phyloP scores from a whole-genome alignment of 768 basidiomycete genomes.

The Lactarius indigo region DNA sequence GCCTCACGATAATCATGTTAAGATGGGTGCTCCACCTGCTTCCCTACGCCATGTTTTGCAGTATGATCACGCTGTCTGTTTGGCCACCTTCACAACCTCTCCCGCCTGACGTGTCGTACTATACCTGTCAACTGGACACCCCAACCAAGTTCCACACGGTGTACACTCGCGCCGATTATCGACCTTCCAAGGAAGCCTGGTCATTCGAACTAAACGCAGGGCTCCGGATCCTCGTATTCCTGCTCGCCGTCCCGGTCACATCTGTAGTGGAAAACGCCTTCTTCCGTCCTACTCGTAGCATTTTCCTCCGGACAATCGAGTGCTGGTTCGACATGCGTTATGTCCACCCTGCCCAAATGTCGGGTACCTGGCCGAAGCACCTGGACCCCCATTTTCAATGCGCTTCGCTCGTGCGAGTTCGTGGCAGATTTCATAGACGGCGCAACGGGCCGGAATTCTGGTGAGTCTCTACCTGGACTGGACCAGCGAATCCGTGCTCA shows the following conservation, averaged over 20 bases:
- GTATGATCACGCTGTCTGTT: constrained; percentile 10
- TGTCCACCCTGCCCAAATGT: constrained; percentile 3
- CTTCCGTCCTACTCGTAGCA: constrained; percentile 1
- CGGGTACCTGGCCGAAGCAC: constrained; percentile 18
- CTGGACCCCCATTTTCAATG: constrained; percentile 15
- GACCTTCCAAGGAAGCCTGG: not conserved
- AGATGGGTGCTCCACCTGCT: constrained; percentile 13
- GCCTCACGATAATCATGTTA: constrained; percentile 4
- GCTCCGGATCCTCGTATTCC: constrained; percentile 7
- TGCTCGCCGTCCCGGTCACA: constrained; percentile 11
- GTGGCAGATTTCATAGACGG: constrained; percentile 9
- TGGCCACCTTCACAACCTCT: constrained; percentile 4
- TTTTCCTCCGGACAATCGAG: constrained; percentile 9
- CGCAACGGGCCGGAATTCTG: not conserved
- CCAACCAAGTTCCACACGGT: not conserved
- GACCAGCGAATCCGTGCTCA: not conserved
- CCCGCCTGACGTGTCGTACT: not conserved
- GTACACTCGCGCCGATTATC: not conserved
- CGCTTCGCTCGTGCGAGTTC: constrained; percentile 14
- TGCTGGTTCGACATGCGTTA: constrained; percentile 21
- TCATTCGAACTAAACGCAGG: not conserved
- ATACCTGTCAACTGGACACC: not conserved
- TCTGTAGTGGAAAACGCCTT: constrained; percentile 7
- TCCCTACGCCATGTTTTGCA: constrained; percentile 10
- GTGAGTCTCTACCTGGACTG: not conserved